A percentile compares a stretch with the other conserved stretches of the same genome.
These are phyloP conservation scores for Melanogaster broomeanus DNA, from an alignment of 768 basidiomycete species.

Conservation along the genomic window DNA sequence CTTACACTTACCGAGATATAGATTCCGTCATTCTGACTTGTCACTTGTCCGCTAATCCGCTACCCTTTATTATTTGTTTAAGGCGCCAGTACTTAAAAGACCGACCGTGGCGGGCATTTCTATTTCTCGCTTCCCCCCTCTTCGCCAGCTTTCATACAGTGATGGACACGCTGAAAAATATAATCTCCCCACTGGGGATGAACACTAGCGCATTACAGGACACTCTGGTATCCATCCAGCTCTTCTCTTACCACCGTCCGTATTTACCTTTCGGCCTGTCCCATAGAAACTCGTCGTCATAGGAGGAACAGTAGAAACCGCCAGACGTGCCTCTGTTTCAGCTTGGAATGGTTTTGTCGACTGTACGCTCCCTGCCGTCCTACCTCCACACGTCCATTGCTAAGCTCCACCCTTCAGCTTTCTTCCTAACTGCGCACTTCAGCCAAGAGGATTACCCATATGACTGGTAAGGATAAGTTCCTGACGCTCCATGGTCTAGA, in stretches of 20 bases:
- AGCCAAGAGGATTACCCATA: constrained; percentile 87
- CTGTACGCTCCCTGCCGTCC: constrained; percentile 43
- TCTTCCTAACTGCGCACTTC: constrained; percentile 89
- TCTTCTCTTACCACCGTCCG: not conserved
- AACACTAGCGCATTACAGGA: constrained; percentile 74
- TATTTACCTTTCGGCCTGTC: constrained; percentile 3
- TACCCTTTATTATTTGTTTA: constrained; percentile 28
- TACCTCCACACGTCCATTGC: not conserved
- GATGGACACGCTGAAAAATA: constrained; percentile 73
- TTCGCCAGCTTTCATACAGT: constrained; percentile 29
- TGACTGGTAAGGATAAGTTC: constrained; percentile 60
- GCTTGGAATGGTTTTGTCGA: constrained; percentile 92
- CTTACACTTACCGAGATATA: constrained; percentile 27
- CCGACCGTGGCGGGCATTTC: constrained; percentile 33
- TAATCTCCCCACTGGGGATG: constrained; percentile 71
- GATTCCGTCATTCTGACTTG: constrained; percentile 24
- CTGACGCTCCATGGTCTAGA: not conserved
- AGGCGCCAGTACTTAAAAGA: constrained; percentile 39
- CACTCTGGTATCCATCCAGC: constrained; percentile 56
- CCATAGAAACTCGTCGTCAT: constrained; percentile 85
- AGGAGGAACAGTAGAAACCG: constrained; percentile 87
- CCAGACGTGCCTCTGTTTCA: constrained; percentile 75
- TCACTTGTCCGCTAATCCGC: too few relatives aligned
- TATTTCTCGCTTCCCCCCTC: constrained; percentile 35
- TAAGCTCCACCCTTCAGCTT: constrained; percentile 47